A percentile compares a stretch with the other conserved stretches of the same genome.
Evolutionary conservation across 2,329 filamentous ascomycete genomes (phyloP).

Genomic region (Pseudogymnoascus sp.): DNA sequence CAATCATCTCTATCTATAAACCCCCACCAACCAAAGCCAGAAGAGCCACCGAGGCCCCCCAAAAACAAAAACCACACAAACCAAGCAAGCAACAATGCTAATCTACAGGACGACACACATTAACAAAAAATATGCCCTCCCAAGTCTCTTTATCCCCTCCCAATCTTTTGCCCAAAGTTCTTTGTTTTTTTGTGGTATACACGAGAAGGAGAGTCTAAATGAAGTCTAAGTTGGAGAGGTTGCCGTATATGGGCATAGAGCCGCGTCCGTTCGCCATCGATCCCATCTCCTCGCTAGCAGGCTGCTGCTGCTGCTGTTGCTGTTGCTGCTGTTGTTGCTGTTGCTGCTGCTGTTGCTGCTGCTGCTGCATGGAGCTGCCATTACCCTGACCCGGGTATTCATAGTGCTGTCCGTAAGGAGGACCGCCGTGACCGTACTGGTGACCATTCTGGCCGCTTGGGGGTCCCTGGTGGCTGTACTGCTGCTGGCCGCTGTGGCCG

Average conservation of each 20-base stretch:
- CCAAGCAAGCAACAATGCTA: conserved; percentile 1
- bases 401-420: conserved; percentile 31
- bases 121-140: not conserved
- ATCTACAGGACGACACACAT: conserved; percentile 7
- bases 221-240: conserved; percentile 8
- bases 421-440: conserved; percentile 47
- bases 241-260: conserved; percentile 43
- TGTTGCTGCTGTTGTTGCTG: conserved; percentile 18
- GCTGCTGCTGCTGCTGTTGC: conserved; percentile 19
- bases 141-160: not conserved
- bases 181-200: not conserved
- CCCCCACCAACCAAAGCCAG: not conserved
- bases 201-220: conserved; percentile 4
- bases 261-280: conserved; percentile 20
- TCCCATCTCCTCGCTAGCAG: conserved; percentile 19
- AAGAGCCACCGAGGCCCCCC: conserved; percentile 9
- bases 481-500: conserved; percentile 2
- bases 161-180: not conserved
- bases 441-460: not conserved
- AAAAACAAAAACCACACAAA: not conserved
- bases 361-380: conserved; percentile 24
- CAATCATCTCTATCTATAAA: conserved; percentile 8
- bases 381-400: conserved; percentile 29
- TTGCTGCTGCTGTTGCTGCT: conserved; percentile 9
- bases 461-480: conserved; percentile 2